Evolutionary conservation across 371 early-diverging fungal species (phyloP), one percentile per base, ranked within the genome.

Genomic region (Sporodiniella umbellata): DNA sequence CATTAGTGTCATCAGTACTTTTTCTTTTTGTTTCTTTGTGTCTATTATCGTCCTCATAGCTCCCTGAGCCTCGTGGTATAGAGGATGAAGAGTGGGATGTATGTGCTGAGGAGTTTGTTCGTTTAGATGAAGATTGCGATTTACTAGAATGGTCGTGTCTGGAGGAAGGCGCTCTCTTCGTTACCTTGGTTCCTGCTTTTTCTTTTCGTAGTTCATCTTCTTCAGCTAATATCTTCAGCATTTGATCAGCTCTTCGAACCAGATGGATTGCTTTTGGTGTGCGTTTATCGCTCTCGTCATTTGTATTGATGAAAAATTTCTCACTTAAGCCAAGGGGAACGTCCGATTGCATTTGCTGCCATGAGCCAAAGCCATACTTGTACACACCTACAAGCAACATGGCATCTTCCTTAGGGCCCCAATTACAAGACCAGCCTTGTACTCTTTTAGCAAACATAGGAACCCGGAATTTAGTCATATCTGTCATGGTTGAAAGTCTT

Each of bases 321-420:
- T 79, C 80, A 2, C 75, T 59, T 35, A 99, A 77, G 0, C 87
- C 89, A 7, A 99, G 67, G 0, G 75, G 65, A 0, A 68, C 25
- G 55, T 99, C 98, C 3, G 83, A 82, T 42, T 89, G 87, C 15
- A 99, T 95, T 48, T 77, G 66, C 44, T 78, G 68, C 98, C 97
- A 97, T 54, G 85, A 87, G 8, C 98, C 97, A 70, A 94, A 96
- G 7, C 99, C 99, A 64, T 98, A 88, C 35, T 79, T 75, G 69
- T 90, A 88, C 17, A 97, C 86, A 48, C 99, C 99, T 15, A 94
- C 88, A 12, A 99, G 77, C 40, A 99, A 72, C 89, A 92, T 88
- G n/a, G 96, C 84, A 67, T 99, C 99, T 64, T 99, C 99, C 46
- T 86, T 86, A 46, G 82, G 86, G 11, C 87, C 85, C 99, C 99